Base-by-base conservation (phyloP, 2,329 filamentous ascomycete species). In the Whalleya microplaca region DNA sequence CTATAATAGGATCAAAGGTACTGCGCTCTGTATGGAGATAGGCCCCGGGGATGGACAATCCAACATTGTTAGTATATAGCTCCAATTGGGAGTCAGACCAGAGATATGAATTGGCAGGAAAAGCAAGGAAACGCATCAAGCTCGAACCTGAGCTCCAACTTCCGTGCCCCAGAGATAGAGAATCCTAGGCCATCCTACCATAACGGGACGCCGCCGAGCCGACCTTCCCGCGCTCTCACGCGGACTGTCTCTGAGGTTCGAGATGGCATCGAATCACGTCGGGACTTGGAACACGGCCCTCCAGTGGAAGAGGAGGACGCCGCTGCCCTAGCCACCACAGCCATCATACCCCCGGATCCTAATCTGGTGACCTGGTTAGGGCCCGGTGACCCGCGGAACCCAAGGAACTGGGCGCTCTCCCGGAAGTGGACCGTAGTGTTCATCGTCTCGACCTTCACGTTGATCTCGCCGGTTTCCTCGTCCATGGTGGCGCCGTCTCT, bases 401-500 rank as follows among this genome's bases (percentile, higher is more conserved):
- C 80, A 8, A 77, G 77, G 68, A 85, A 86, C 69, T 89, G 85
- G 84, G 57, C 75, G 0, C 72, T 71, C 27, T 72, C 69, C 29
- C 80, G 77, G 66, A 87, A 86, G 69, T 88, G 84, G 85, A 71
- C 73, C 1, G 79, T 79, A 19, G 80, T 82, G 2, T 72, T 84
- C 41, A 75, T 84, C 51, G 75, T 86, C 27, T 82, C 81, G 3
- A 71, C 76, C 48, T 86, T 86, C 67, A 85, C 84, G 2, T 79
- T 87, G 61, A 82, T 88, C 56, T 85, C 84, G 2, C 83, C 83
- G 0, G 76, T 86, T 7, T 81, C 82, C 1, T 85, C 83, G 3
- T 83, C 82, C 37, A 83, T 84, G 74, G 76, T 84, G 12, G 81
- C 82, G 0, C 81, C 81, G 0, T 76, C 75, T 4, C 69, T 89